Evolutionary conservation across 257 asterid genomes (phyloP).

Genomic region (Solanum tarapatanum): DNA sequence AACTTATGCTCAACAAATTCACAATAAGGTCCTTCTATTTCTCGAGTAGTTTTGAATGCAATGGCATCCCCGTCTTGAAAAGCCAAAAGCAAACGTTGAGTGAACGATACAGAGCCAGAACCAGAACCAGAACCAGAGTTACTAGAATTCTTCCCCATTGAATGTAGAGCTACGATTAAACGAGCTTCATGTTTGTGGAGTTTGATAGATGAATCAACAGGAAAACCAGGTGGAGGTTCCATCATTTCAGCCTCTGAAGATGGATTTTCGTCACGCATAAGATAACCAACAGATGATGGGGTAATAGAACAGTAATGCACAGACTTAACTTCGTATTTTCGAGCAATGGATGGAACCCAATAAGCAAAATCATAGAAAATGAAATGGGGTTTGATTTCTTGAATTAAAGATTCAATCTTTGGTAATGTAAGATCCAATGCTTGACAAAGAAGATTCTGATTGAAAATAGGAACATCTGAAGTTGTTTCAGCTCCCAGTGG

Average conservation of each 20-base stretch:
- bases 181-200: constrained; percentile 33
- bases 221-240: constrained; percentile 31
- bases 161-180: background rate
- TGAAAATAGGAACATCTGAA: constrained; percentile 32
- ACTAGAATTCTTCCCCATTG: background rate
- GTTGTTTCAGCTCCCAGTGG: constrained; percentile 37
- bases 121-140: background rate
- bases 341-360: constrained; percentile 13
- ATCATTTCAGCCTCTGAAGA: constrained; percentile 4
- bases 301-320: constrained; percentile 23
- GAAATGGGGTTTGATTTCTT: constrained; percentile 1
- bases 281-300: constrained; percentile 22
- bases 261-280: constrained; percentile 9
- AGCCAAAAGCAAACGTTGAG: background rate
- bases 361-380: constrained; percentile 11
- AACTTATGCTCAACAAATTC: constrained; percentile 22
- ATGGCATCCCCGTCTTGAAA: constrained; percentile 23
- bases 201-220: constrained; percentile 9
- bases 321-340: constrained; percentile 15
- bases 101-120: background rate
- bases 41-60: constrained; percentile 28
- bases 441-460: constrained; percentile 18
- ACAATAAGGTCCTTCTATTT: constrained; percentile 26
- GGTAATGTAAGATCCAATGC: constrained; percentile 35
- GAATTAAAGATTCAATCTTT: background rate